phyloP scores from a whole-genome alignment of 495 filamentous ascomycete species.

The Chaetomium tenue region DNA sequence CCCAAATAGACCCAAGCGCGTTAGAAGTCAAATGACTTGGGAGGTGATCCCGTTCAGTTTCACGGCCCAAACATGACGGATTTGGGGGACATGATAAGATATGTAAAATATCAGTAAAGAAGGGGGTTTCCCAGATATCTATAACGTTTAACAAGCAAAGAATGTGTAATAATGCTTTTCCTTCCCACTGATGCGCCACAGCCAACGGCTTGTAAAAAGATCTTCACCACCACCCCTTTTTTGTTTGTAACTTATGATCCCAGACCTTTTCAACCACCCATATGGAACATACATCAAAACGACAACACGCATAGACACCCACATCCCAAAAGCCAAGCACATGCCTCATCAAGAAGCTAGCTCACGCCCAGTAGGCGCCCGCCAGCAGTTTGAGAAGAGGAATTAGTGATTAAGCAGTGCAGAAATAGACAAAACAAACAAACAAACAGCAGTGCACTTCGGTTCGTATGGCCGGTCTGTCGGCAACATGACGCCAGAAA shows the following conservation, averaged over 20 bases:
- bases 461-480: not conserved
- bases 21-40: not conserved
- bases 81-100: not conserved
- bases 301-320: not conserved
- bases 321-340: not conserved
- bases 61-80: not conserved
- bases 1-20: no score
- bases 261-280: not conserved
- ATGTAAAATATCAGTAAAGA: not conserved
- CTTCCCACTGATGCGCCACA: not conserved
- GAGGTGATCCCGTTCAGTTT: not conserved
- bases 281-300: not conserved
- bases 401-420: slow-evolving; percentile 10
- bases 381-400: not conserved
- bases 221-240: not conserved
- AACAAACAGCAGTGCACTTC: not conserved
- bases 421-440: not conserved
- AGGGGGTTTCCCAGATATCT: not conserved
- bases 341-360: not conserved
- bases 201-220: not conserved
- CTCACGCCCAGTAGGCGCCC: not conserved
- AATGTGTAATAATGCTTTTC: slow-evolving; percentile 1
- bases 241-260: not conserved
- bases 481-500: not conserved
- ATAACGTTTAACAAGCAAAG: slow-evolving; percentile 5